Evolutionary conservation across 2,329 filamentous ascomycete genomes (phyloP), one percentile per base, ranked within the genome.

Genomic region (Fusarium foetens): DNA sequence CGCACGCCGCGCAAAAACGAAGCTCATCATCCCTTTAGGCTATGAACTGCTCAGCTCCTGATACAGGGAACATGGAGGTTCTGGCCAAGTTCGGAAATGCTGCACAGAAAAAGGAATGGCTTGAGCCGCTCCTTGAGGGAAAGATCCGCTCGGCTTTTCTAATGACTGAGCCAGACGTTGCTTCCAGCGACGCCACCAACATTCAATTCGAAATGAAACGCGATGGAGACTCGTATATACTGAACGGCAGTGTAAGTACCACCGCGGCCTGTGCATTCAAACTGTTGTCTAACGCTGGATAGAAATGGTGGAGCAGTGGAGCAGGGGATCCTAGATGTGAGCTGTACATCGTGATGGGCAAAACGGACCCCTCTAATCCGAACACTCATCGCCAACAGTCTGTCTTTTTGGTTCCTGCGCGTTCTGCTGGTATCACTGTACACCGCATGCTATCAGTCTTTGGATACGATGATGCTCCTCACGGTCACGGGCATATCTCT

Each of bases 221-320:
- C 66, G 94, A 98, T 73, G 95, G 95, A 14, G 90, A 96, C 78
- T 90, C 96, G 76, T 98, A 95, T 80, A 90, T 98, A 23, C 87
- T 99, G 58, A 98, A 98, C 4, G 33, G 33, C 12, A 33, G 33
- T 33, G 33, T 33, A 33, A 33, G 33, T 31, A 31, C 29, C 29
- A 4, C 29, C 29, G 29, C 29, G 29, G 29, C 29, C 29, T 31
- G 29, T 31, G 29, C 12, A 31, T 31, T 31, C 29, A 31, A 12
- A 31, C 29, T 31, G 29, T 25, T 25, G 25, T 31, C 29, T 31
- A 14, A 33, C 13, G 16, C 4, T 79, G 96, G 95, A 63, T 77
- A 95, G 90, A 99, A 99, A 94, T 98, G 96, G 96, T 99, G 96
- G 96, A 97, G 94, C 33, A 97, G 94, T 72, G 96, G 96, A 73